Evolutionary conservation across 345 rosid genomes (phyloP).

Genomic region (Draba incana): DNA sequence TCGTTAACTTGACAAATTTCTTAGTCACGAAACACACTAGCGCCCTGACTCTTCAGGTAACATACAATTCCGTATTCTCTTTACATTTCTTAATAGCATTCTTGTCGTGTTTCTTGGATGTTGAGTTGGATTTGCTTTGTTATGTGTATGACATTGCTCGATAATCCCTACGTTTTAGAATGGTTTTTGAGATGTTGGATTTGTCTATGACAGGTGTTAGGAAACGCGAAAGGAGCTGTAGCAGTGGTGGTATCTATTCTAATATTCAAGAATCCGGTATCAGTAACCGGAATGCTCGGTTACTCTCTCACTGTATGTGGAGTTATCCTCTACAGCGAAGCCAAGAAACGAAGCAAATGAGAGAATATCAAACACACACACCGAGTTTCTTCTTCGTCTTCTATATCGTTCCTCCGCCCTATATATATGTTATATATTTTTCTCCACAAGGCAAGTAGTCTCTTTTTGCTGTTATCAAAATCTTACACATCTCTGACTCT

Average conservation of each 20-base stretch:
- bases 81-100: not conserved
- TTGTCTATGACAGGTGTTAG: slow-evolving; percentile 70
- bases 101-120: slow-evolving; percentile 6
- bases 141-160: not conserved
- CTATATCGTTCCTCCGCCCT: slow-evolving; percentile 19
- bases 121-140: slow-evolving; percentile 5
- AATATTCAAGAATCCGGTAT: slow-evolving; percentile 93
- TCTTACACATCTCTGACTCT: slow-evolving; percentile 18
- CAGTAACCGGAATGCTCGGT: slow-evolving; percentile 98
- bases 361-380: slow-evolving; percentile 9
- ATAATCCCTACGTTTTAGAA: not conserved
- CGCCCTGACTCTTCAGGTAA: slow-evolving; percentile 96
- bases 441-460: slow-evolving; percentile 37
- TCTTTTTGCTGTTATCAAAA: slow-evolving; percentile 34
- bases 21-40: slow-evolving; percentile 99
- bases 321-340: slow-evolving; percentile 95
- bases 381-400: slow-evolving; percentile 30
- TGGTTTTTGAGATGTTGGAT: slow-evolving; percentile 1
- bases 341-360: slow-evolving; percentile 93
- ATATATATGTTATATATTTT: slow-evolving; percentile 45
- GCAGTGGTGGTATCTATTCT: slow-evolving; percentile 97
- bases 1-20: slow-evolving; percentile 95
- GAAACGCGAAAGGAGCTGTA: slow-evolving; percentile 98
- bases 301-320: slow-evolving; percentile 89
- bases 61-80: not conserved